Percentiles rank a stretch among this genome's conserved stretches.
phyloP scores from a whole-genome alignment of 306 rosid genomes.

The Vigna nakashimae region DNA sequence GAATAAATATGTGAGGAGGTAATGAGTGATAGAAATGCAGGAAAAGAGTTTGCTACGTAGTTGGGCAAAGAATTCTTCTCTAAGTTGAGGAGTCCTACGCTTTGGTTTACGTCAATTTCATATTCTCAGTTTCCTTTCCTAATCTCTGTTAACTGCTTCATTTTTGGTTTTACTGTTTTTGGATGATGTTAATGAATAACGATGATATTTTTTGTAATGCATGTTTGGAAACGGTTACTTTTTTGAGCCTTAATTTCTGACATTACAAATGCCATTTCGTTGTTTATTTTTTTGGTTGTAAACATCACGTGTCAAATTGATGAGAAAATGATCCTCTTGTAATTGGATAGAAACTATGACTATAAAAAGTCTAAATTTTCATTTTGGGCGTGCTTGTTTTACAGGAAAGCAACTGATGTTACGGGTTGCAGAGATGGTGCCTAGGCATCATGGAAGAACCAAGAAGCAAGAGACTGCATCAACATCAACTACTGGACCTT shows the following conservation, averaged over 20 bases:
- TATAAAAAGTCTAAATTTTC: not conserved
- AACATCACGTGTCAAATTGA: not conserved
- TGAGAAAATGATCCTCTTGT: not conserved
- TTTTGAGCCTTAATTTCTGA: not conserved
- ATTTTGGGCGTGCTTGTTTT: slow-evolving; percentile 34
- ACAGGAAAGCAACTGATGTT: slow-evolving; percentile 83
- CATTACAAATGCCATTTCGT: not conserved
- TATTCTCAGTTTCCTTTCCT: no score
- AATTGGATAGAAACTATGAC: no score
- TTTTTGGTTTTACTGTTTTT: no score
- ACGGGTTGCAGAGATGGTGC: slow-evolving; percentile 78
- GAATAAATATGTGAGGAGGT: no score
- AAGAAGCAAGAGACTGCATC: slow-evolving; percentile 82
- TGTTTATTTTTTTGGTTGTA: not conserved
- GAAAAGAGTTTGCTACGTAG: no score
- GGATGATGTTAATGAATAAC: not conserved
- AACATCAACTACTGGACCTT: slow-evolving; percentile 65
- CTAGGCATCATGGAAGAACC: slow-evolving; percentile 85
- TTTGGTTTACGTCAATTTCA: no score
- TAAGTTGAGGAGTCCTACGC: no score
- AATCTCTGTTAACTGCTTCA: no score
- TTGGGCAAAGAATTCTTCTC: no score
- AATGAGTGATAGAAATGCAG: no score
- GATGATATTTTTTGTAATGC: not conserved
- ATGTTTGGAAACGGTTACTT: not conserved